Evolutionary conservation across 208 protist species (phyloP), one percentile per base, ranked within the genome.

Genomic region (Acanthamoeba lenticulata): DNA sequence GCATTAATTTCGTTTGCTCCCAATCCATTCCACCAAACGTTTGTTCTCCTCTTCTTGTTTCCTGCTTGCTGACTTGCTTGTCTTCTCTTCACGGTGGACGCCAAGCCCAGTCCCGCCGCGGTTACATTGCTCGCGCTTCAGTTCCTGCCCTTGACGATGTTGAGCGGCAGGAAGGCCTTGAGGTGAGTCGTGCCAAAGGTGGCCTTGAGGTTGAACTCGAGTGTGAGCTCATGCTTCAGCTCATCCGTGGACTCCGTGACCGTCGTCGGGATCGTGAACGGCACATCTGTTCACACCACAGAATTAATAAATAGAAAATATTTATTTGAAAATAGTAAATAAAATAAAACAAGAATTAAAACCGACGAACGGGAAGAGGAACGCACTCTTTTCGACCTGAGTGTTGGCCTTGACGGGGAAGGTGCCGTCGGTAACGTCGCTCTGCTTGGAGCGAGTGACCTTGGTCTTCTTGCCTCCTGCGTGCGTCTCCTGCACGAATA

Each of bases 391-490:
- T 19, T 79, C 69, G 36, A 79, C 44, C 21, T 79, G 69, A 36
- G 69, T 79, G 36, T 47, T 79, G 69, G 69, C 69, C 38, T 79
- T 79, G 69, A 79, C 69, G 36, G 69, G 69, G 69, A 79, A 79
- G 69, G 69, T 79, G 69, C 69, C 69, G 24, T 79, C 69, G 69
- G 34, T 79, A 17, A 79, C 69, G 34, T 79, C 69, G 69, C 24
- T 45, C 69, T 79, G 69, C 69, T 79, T 79, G 17, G 69, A 47
- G 38, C 69, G 69, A 1, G 69, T 79, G 5, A 45, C 38, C 69
- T 79, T 79, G 69, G 34, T 79, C 69, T 79, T 79, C 69, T 79
- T 79, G 69, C 69, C 69, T 36, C 24, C 44, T 36, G 24, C 27
- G 38, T 47, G 69, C 36, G 36, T 79, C 27, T 79, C 36, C 36